Base-by-base conservation (phyloP, 176 grass and related monocot species). In the Carex cristatella region DNA sequence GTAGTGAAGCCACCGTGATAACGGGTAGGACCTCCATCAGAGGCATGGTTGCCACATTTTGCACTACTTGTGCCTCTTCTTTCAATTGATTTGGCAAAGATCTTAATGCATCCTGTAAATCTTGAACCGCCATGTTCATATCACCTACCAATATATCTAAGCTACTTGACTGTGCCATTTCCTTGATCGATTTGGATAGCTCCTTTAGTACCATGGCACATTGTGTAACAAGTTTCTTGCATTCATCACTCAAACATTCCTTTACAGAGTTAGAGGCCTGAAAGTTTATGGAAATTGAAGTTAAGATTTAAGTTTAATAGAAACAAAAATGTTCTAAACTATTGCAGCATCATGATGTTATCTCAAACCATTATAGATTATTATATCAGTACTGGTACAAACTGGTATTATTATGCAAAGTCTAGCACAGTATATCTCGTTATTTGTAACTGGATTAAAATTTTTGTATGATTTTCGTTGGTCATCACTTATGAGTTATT, bases 101-200 rank as follows among this genome's bases (percentile, higher is more conserved):
- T 77, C 79, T 88, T 18, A 98, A 18, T 28, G 89, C 95, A 18
- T 61, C 84, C 61, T 92, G 93, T 72, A 98, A 84, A 79, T 95
- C 95, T 40, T 92, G 88, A 58, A 94, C 95, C 0, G 89, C 90
- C 35, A 81, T 83, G 81, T 86, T 90, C 95, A 95, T 95, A 18
- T 93, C 88, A 23, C 44, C 84, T 69, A 93, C 89, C 65, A 91
- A 86, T 32, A 85, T 75, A 81, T 92, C 89, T 82, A 98, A 64
- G 42, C 12, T 23, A 28, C 73, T 49, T 19, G 91, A 88, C 23
- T 59, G 67, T 27, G 78, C 80, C 93, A 93, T 93, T 4, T 81
- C n/a, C 62, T 69, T 83, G 3, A 98, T 88, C 11, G 88, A 88
- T 62, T 66, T 82, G 10, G 95, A 91, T 57, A 94, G 71, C 87